Evolutionary conservation across 371 early-diverging fungal genomes (phyloP).

Genomic region (Lichtheimia ramosa): DNA sequence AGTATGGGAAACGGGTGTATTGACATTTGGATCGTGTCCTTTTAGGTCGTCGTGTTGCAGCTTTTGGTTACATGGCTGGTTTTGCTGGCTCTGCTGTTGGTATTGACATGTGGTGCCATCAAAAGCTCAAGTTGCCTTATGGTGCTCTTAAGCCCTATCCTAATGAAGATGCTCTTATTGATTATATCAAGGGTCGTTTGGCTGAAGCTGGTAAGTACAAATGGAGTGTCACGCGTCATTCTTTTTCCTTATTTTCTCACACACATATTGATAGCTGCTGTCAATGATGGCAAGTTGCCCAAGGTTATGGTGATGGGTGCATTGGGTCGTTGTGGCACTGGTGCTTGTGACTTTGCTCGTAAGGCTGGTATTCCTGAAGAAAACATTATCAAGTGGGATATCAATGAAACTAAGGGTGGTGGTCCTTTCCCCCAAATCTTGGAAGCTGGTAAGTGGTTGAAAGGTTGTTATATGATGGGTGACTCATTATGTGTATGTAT

Average conservation of each 20-base stretch:
- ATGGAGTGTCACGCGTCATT: neutral
- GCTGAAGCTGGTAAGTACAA: slow-evolving; percentile 59
- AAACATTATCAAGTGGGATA: slow-evolving; percentile 93
- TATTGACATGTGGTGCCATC: slow-evolving; percentile 91
- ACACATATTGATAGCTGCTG: slow-evolving; percentile 27
- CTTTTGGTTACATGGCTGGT: slow-evolving; percentile 97
- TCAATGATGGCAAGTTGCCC: slow-evolving; percentile 67
- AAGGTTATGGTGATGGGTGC: slow-evolving; percentile 97
- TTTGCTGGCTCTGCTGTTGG: slow-evolving; percentile 94
- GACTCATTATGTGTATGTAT: neutral
- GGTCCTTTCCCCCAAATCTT: slow-evolving; percentile 94
- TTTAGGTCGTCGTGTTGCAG: slow-evolving; percentile 86
- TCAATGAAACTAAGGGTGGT: slow-evolving; percentile 89
- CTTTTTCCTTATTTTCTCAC: neutral
- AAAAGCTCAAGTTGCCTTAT: slow-evolving; percentile 54
- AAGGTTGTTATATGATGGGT: neutral
- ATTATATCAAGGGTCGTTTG: slow-evolving; percentile 70
- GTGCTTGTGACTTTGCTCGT: slow-evolving; percentile 84
- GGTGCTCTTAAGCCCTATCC: slow-evolving; percentile 83
- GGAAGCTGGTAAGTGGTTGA: slow-evolving; percentile 42
- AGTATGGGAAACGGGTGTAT: slow-evolving; percentile 1
- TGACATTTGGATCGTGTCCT: neutral
- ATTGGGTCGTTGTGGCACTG: slow-evolving; percentile 93
- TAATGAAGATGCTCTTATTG: slow-evolving; percentile 80
- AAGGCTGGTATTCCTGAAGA: slow-evolving; percentile 87